Evolutionary conservation across 805 yeast genomes (phyloP), one percentile per base, ranked within the genome.

Genomic region (Schwanniomyces sp.): DNA sequence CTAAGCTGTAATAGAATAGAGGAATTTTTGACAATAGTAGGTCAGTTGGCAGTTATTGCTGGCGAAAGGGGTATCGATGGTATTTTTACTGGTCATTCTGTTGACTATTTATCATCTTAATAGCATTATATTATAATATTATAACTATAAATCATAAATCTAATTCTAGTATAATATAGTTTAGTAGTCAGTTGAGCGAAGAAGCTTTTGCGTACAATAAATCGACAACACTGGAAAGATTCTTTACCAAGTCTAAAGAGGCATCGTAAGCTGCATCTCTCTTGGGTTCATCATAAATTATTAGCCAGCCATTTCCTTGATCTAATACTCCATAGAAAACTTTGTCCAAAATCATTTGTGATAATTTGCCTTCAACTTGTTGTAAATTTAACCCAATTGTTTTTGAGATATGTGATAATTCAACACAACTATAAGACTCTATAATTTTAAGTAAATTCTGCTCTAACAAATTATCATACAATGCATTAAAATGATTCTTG

Each of bases 231-330:
- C 73, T 80, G 25, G 94, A 86, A 83, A 94, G 84, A 63, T 88
- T 87, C 64, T 87, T 88, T 43, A 95, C 83, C 55, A 96, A 82
- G 48, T 88, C 94, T 56, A 92, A 79, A 39, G 95, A 86, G 46
- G 92, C 84, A 53, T 86, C 94, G 62, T 92, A 94, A 43, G 95
- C 85, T 34, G 88, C 88, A 67, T 94, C 98, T 52, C 84, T 82
- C 61, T 81, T 83, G 37, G 96, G 96, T 63, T 91, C 88, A 49
- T 90, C 96, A 62, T 88, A 94, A 49, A 94, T 82, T 55, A 90
- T 85, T 58, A 94, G 78, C 96, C 97, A 94, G 7, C 99, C 99
- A 64, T 91, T 91, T 41, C 98, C 98, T 74, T 94, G 99, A 67
- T 94, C 99, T 56, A 94, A 76, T 32, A 94, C 98, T 41, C 99